Evolutionary conservation across 2,329 filamentous ascomycete species (phyloP).

Genomic region (Keithomyces neogunnii): DNA sequence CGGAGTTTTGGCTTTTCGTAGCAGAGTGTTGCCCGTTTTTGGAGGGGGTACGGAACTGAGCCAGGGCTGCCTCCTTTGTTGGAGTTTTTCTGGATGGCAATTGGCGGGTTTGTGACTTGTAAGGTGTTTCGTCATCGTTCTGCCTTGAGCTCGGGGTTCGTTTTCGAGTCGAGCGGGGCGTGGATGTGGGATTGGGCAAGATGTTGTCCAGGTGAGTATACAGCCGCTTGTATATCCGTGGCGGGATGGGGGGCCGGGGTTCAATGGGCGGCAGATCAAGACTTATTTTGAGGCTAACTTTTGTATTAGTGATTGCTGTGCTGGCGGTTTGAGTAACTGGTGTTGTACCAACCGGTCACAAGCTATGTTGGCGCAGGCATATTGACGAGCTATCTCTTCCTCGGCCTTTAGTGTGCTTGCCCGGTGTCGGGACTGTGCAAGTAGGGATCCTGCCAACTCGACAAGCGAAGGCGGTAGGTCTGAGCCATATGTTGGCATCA

Average conservation of each 20-base stretch:
- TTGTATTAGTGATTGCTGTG: background rate
- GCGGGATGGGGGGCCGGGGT: slow-evolving; percentile 67
- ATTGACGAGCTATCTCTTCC: slow-evolving; percentile 78
- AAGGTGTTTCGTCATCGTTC: slow-evolving; percentile 16
- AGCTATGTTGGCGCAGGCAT: slow-evolving; percentile 81
- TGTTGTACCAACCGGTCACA: slow-evolving; percentile 59
- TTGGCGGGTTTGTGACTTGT: slow-evolving; percentile 19
- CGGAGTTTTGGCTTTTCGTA: slow-evolving; percentile 15
- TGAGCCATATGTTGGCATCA: slow-evolving; percentile 65
- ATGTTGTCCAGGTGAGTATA: slow-evolving; percentile 72
- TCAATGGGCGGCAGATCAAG: slow-evolving; percentile 72
- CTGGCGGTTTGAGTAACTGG: background rate
- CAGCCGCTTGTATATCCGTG: slow-evolving; percentile 74
- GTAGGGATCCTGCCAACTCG: slow-evolving; percentile 61
- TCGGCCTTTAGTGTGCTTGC: slow-evolving; percentile 73
- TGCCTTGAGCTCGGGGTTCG: slow-evolving; percentile 27
- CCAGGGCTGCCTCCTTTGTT: slow-evolving; percentile 35
- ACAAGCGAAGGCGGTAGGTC: slow-evolving; percentile 61
- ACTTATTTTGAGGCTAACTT: slow-evolving; percentile 58
- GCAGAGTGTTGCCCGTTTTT: slow-evolving; percentile 30
- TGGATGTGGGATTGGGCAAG: slow-evolving; percentile 39
- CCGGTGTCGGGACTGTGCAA: slow-evolving; percentile 71
- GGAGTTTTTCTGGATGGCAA: slow-evolving; percentile 35
- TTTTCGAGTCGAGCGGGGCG: slow-evolving; percentile 20
- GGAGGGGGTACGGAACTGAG: slow-evolving; percentile 31